phyloP scores from a whole-genome alignment of 257 asterid species.

The Nicotiana obtusifolia region DNA sequence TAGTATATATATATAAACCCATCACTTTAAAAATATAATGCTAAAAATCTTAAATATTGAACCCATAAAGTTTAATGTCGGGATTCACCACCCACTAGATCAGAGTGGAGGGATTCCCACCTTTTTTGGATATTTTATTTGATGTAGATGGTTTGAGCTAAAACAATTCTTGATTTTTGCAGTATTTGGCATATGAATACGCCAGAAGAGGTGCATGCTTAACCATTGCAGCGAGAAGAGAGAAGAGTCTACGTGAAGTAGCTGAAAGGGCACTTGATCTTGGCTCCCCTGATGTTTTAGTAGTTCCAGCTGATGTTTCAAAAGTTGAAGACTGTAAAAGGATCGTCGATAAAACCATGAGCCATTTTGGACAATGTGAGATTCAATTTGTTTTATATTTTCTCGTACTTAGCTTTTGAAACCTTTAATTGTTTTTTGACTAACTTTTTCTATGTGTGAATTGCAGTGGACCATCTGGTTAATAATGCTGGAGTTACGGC shows the following conservation, averaged over 20 bases:
- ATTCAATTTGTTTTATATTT: background rate
- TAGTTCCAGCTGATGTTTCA: conserved; percentile 49
- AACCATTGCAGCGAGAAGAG: conserved; percentile 69
- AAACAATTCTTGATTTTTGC: background rate
- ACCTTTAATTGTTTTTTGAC: background rate
- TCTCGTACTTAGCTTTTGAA: background rate
- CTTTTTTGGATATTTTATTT: no score
- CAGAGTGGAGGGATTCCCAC: no score
- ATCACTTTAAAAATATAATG: no score
- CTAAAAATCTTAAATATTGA: no score
- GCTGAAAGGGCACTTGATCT: conserved; percentile 48
- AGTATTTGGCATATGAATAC: conserved; percentile 79
- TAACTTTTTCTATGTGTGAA: background rate
- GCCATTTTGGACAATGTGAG: conserved; percentile 55
- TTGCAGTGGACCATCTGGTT: conserved; percentile 71
- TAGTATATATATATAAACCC: no score
- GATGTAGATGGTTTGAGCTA: background rate
- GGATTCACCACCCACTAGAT: no score
- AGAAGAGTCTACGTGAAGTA: conserved; percentile 44
- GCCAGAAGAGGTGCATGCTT: conserved; percentile 70
- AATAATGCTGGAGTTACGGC: conserved; percentile 57
- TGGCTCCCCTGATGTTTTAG: conserved; percentile 56
- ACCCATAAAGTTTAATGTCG: no score
- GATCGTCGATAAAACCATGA: conserved; percentile 46
- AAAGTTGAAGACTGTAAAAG: conserved; percentile 47